phyloP scores from a whole-genome alignment of 371 early-diverging fungal species.

The Funneliformis caledonium region DNA sequence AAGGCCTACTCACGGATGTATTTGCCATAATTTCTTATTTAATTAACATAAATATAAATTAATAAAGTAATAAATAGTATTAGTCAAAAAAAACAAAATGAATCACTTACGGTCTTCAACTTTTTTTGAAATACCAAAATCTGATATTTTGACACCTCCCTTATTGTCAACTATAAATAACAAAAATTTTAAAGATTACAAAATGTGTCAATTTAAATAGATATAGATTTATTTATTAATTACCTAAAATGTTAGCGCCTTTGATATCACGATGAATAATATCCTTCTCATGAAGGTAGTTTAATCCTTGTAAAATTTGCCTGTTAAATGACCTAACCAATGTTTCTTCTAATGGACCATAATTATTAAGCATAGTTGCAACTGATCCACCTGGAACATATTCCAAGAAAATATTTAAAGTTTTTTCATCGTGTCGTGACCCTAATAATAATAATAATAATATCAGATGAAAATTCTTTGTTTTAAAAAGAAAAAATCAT shows the following conservation, averaged over 20 bases:
- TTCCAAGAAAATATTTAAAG: constrained; percentile 95
- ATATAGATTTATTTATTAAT: no score
- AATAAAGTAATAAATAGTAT: no score
- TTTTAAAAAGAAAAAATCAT: constrained; percentile 1
- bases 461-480: neutral
- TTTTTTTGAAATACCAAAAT: constrained; percentile 99
- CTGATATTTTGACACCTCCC: constrained; percentile 96
- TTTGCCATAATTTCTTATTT: constrained; percentile 38
- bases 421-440: constrained; percentile 78
- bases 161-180: constrained; percentile 89
- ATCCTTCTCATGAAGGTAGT: constrained; percentile 92
- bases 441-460: constrained; percentile 49
- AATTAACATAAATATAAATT: no score
- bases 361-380: constrained; percentile 79
- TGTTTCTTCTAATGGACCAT: constrained; percentile 86
- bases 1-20: constrained; percentile 57
- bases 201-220: neutral
- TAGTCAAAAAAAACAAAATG: no score
- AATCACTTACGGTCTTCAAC: constrained; percentile 77
- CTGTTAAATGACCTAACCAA: constrained; percentile 83
- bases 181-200: no score
- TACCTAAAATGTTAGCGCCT: constrained; percentile 87
- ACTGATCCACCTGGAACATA: constrained; percentile 98
- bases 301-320: constrained; percentile 93
- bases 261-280: constrained; percentile 99